phyloP scores from a whole-genome alignment of 129 eudicot species.

The sunflower (Helianthus annuus) region DNA sequence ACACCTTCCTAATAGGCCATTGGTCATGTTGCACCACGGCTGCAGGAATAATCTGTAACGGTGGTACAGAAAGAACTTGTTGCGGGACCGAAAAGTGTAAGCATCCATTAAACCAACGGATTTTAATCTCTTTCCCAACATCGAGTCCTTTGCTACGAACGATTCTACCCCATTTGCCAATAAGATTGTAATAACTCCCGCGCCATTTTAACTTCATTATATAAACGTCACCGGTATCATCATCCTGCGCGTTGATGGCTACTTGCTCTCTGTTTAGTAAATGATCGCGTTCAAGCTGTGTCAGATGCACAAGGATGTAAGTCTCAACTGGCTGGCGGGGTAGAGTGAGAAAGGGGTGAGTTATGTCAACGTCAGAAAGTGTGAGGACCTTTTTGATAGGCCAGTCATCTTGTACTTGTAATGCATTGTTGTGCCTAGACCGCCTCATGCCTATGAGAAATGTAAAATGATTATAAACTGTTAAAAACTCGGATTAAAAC shows the following conservation, averaged over 20 bases:
- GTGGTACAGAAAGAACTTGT: constrained; percentile 49
- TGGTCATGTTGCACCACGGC: constrained; percentile 47
- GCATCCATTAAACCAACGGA: constrained; percentile 68
- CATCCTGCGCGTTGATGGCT: constrained; percentile 66
- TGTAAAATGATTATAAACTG: constrained; percentile 6
- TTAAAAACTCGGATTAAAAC: background rate
- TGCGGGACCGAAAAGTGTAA: constrained; percentile 74
- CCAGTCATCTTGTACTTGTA: constrained; percentile 65
- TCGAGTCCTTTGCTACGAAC: constrained; percentile 78
- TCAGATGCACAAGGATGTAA: constrained; percentile 57
- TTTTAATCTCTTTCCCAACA: constrained; percentile 68
- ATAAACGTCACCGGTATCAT: constrained; percentile 70
- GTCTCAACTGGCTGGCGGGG: constrained; percentile 78
- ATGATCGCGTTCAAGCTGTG: constrained; percentile 62
- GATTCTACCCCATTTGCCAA: constrained; percentile 81
- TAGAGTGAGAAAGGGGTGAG: constrained; percentile 85
- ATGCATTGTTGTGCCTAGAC: constrained; percentile 46
- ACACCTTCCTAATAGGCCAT: constrained; percentile 81
- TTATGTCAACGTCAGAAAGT: constrained; percentile 77
- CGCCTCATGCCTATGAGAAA: constrained; percentile 63
- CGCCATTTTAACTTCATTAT: constrained; percentile 86
- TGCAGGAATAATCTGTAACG: constrained; percentile 49
- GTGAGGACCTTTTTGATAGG: constrained; percentile 80
- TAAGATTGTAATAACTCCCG: constrained; percentile 74
- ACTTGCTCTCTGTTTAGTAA: constrained; percentile 64